Conservation (phyloP, 805 yeast genomes). For the Myxozyma udenii region DNA sequence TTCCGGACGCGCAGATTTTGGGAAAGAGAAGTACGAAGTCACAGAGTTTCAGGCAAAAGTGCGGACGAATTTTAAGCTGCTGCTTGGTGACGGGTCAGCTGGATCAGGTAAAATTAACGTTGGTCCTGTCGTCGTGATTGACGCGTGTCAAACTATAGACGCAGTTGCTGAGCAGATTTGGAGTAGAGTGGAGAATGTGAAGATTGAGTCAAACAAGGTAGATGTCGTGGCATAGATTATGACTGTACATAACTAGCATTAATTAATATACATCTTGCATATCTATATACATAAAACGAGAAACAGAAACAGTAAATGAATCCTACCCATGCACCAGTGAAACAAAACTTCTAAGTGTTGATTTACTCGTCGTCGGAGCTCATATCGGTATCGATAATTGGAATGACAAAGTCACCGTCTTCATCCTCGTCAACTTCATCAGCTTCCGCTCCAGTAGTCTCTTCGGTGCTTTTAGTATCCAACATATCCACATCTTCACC, state of each 20-base stretch:
- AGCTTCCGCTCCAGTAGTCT: not conserved
- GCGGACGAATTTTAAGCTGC: slow-evolving; percentile 49
- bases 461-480: not conserved
- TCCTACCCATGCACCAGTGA: no score
- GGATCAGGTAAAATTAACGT: slow-evolving; percentile 6
- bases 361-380: slow-evolving; percentile 24
- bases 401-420: slow-evolving; percentile 30
- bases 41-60: slow-evolving; percentile 72
- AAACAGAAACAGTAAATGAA: no score
- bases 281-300: no score
- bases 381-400: slow-evolving; percentile 13
- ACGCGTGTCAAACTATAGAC: slow-evolving; percentile 13
- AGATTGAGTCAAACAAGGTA: no score
- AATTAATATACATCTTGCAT: no score
- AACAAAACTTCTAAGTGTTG: no score
- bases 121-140: slow-evolving; percentile 14
- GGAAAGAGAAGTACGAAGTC: slow-evolving; percentile 89
- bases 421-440: slow-evolving; percentile 9
- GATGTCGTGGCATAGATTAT: no score
- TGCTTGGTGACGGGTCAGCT: slow-evolving; percentile 9
- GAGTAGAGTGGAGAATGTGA: not conserved
- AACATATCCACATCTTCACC: not conserved
- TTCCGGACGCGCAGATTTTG: slow-evolving; percentile 70
- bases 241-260: no score
- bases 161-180: slow-evolving; percentile 4